Conservation (phyloP, 352 stramenopile species). For the Phytophthora quininea region DNA sequence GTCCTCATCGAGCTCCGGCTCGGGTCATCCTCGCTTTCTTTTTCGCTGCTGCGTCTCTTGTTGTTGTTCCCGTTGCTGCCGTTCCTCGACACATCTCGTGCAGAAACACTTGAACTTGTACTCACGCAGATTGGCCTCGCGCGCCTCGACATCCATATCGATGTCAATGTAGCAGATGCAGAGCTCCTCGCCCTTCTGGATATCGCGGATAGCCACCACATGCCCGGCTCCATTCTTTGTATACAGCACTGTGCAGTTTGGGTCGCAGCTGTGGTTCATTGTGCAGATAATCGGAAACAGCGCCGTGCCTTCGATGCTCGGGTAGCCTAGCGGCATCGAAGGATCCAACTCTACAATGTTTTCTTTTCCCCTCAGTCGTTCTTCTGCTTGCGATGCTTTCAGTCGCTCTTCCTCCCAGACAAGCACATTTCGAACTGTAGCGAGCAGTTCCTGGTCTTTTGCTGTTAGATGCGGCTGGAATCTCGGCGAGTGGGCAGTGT, state of each 20-base stretch:
- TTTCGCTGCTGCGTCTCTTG: not conserved
- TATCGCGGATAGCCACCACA: constrained; percentile 77
- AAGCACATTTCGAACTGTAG: constrained; percentile 50
- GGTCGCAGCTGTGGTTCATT: constrained; percentile 97
- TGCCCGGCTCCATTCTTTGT: constrained; percentile 72
- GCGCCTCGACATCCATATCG: constrained; percentile 68
- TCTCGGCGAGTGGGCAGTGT: constrained; percentile 16
- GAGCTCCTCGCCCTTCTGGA: constrained; percentile 90
- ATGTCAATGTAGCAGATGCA: constrained; percentile 96
- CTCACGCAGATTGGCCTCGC: constrained; percentile 72
- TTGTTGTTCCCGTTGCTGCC: constrained; percentile 32
- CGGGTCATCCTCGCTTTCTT: constrained; percentile 1
- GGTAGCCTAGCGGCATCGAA: constrained; percentile 40
- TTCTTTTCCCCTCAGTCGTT: constrained; percentile 81
- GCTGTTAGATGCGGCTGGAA: constrained; percentile 30
- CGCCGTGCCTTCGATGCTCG: constrained; percentile 91
- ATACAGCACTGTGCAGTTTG: constrained; percentile 93
- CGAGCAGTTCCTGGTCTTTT: constrained; percentile 39
- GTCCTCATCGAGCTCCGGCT: too few species aligned
- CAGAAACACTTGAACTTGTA: constrained; percentile 87
- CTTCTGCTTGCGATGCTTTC: constrained; percentile 23
- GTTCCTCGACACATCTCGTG: constrained; percentile 57
- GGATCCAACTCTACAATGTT: constrained; percentile 34
- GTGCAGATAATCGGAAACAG: constrained; percentile 94
- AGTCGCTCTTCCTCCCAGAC: constrained; percentile 48